A percentile compares a stretch with the other conserved stretches of the same genome.
phyloP scores from a whole-genome alignment of 495 filamentous ascomycete genomes.

The Podospora australis region DNA sequence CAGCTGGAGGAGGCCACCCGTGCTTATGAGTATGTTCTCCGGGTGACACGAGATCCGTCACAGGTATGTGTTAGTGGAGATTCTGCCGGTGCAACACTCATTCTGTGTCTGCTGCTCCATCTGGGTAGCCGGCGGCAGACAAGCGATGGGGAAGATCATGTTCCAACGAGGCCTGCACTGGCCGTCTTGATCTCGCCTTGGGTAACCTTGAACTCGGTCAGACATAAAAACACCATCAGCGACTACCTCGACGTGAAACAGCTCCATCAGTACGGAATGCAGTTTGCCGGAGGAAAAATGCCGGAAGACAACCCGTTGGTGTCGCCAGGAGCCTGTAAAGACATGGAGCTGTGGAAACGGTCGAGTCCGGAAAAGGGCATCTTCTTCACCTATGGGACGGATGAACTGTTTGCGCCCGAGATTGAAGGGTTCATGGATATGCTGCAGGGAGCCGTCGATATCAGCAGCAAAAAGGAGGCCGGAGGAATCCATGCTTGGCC shows the following conservation, averaged over 20 bases:
- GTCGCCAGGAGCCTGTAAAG: conserved; percentile 61
- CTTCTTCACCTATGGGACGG: conserved; percentile 58
- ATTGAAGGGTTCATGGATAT: conserved; percentile 46
- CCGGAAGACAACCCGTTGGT: conserved; percentile 47
- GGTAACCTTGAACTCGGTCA: conserved; percentile 51
- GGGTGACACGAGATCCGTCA: conserved; percentile 43
- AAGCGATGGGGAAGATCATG: conserved; percentile 10
- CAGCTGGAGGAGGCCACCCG: conserved; percentile 59
- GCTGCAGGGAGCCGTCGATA: conserved; percentile 40
- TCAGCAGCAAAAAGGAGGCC: conserved; percentile 41
- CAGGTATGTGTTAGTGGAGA: conserved; percentile 63
- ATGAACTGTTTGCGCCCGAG: conserved; percentile 65
- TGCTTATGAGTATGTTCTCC: conserved; percentile 61
- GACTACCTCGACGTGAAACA: conserved; percentile 52
- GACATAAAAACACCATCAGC: conserved; percentile 51
- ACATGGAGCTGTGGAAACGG: conserved; percentile 54
- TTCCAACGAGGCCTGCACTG: conserved; percentile 37
- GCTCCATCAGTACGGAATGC: conserved; percentile 56
- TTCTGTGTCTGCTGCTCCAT: conserved; percentile 59
- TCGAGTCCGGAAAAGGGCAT: conserved; percentile 55
- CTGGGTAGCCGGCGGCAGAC: conserved; percentile 31
- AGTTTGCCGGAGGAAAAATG: conserved; percentile 51
- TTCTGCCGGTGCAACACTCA: conserved; percentile 65
- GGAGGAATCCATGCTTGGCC: conserved; percentile 75
- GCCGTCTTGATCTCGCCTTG: conserved; percentile 55